Evolutionary conservation across 306 rosid species (phyloP).

Genomic region (Leucaena leucocephala): DNA sequence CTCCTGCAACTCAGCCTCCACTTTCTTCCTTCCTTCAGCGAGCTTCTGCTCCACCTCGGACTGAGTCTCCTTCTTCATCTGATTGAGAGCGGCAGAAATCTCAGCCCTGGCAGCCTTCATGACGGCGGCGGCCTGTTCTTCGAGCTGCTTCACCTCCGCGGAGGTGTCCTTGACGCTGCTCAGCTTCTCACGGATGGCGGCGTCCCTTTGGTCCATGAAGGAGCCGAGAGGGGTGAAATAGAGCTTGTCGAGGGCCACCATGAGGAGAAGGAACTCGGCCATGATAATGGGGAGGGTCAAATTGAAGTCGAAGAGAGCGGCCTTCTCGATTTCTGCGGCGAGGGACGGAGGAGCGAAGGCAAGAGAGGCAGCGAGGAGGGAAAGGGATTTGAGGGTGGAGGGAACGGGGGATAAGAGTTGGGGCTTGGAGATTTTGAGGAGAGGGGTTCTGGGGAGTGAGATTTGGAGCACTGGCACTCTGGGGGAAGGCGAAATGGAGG

Average conservation of each 20-base stretch:
- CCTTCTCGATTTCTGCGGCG: slow-evolving; percentile 73
- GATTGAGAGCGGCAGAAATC: slow-evolving; percentile 79
- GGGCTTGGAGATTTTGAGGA: slow-evolving; percentile 40
- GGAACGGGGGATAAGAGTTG: slow-evolving; percentile 36
- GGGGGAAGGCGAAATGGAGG: slow-evolving; percentile 46
- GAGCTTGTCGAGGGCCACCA: slow-evolving; percentile 82
- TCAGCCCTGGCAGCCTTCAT: slow-evolving; percentile 86
- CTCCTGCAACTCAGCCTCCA: slow-evolving; percentile 85
- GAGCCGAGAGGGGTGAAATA: slow-evolving; percentile 80
- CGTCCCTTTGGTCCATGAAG: slow-evolving; percentile 90
- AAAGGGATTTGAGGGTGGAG: slow-evolving; percentile 58
- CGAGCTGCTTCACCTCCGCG: slow-evolving; percentile 76
- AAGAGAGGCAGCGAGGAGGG: slow-evolving; percentile 61
- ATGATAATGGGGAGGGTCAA: slow-evolving; percentile 80
- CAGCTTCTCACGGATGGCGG: slow-evolving; percentile 76
- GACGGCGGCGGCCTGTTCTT: slow-evolving; percentile 71
- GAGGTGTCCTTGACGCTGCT: slow-evolving; percentile 83
- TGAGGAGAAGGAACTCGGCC: slow-evolving; percentile 73
- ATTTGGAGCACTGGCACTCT: slow-evolving; percentile 50
- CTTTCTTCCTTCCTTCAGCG: slow-evolving; percentile 76
- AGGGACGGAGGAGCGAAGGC: slow-evolving; percentile 65
- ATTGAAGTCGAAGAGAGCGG: slow-evolving; percentile 90
- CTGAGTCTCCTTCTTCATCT: slow-evolving; percentile 96
- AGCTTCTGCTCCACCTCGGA: slow-evolving; percentile 80
- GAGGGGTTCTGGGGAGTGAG: slow-evolving; percentile 56